These are phyloP conservation scores for Beauveria medogensis DNA, from an alignment of 2,329 filamentous ascomycete species.

Conservation along the genomic window DNA sequence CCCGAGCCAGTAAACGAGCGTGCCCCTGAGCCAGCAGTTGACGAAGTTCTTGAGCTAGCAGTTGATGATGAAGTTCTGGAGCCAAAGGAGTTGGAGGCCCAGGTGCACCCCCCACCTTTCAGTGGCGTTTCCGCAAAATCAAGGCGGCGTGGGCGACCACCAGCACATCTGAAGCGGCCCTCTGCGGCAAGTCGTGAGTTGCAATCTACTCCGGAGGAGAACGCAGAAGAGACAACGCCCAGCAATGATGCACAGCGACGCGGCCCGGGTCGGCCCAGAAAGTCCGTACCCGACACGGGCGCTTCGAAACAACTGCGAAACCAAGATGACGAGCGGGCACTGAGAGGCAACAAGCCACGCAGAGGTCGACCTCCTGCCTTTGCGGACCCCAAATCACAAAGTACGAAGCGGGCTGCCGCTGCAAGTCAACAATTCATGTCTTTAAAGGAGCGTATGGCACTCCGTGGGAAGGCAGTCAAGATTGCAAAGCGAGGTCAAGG, in stretches of 20 bases:
- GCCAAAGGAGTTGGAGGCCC: neutral
- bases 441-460: slow-evolving; percentile 49
- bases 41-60: neutral
- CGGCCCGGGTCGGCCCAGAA: slow-evolving; percentile 20
- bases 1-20: neutral
- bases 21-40: neutral
- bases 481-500: slow-evolving; percentile 32
- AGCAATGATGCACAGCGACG: slow-evolving; percentile 15
- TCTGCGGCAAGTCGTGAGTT: slow-evolving; percentile 15
- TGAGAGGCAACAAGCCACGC: slow-evolving; percentile 7
- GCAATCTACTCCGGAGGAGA: slow-evolving; percentile 6
- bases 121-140: slow-evolving; percentile 5
- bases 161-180: neutral
- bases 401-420: slow-evolving; percentile 8
- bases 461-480: slow-evolving; percentile 45
- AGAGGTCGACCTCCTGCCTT: slow-evolving; percentile 20
- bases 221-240: slow-evolving; percentile 3
- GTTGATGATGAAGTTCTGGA: neutral
- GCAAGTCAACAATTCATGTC: slow-evolving; percentile 36
- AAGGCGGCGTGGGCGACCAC: slow-evolving; percentile 17
- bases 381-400: slow-evolving; percentile 1
- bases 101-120: neutral
- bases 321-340: neutral
- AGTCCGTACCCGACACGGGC: slow-evolving; percentile 19
- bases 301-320: slow-evolving; percentile 8